phyloP scores from a whole-genome alignment of 2,329 filamentous ascomycete genomes.

The Acephala macrosclerotiorum region DNA sequence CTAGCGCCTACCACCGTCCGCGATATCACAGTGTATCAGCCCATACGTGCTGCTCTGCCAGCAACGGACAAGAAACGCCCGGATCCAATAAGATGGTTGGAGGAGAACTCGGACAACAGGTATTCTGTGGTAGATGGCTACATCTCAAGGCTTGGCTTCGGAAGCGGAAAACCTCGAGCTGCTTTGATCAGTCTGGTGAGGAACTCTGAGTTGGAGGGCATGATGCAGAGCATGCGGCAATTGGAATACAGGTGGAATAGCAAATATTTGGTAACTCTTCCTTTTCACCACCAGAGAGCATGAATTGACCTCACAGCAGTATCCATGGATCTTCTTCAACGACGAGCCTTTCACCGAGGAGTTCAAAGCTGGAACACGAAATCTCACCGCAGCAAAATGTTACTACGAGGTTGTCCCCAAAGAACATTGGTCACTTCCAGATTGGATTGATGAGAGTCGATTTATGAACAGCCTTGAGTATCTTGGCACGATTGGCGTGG shows the following conservation, averaged over 20 bases:
- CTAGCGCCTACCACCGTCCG: not conserved
- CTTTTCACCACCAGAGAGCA: not conserved
- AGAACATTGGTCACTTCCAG: conserved; percentile 96
- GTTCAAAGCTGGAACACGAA: conserved; percentile 74
- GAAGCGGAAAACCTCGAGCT: conserved; percentile 44
- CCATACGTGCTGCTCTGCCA: conserved; percentile 27
- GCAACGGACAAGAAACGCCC: conserved; percentile 23
- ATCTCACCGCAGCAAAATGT: conserved; percentile 74
- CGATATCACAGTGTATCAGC: conserved; percentile 17
- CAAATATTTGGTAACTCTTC: conserved; percentile 51
- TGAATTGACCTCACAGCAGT: conserved; percentile 51
- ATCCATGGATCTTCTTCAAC: conserved; percentile 91
- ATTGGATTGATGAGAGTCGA: conserved; percentile 92
- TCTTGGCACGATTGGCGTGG: conserved; percentile 91
- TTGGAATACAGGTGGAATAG: conserved; percentile 80
- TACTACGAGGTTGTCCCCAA: conserved; percentile 77
- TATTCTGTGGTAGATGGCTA: conserved; percentile 35
- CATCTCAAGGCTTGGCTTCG: conserved; percentile 10
- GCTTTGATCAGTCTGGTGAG: conserved; percentile 72
- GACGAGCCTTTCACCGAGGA: conserved; percentile 78
- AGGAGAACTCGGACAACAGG: conserved; percentile 45
- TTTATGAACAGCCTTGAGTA: conserved; percentile 88
- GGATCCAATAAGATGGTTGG: conserved; percentile 45
- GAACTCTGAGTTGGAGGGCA: conserved; percentile 72
- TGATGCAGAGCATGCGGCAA: conserved; percentile 75